A percentile compares a stretch with the other conserved stretches of the same genome.
These are phyloP conservation scores for Paracoccidioides brasiliensis DNA, from an alignment of 2,329 filamentous ascomycete genomes.

Conservation along the genomic window DNA sequence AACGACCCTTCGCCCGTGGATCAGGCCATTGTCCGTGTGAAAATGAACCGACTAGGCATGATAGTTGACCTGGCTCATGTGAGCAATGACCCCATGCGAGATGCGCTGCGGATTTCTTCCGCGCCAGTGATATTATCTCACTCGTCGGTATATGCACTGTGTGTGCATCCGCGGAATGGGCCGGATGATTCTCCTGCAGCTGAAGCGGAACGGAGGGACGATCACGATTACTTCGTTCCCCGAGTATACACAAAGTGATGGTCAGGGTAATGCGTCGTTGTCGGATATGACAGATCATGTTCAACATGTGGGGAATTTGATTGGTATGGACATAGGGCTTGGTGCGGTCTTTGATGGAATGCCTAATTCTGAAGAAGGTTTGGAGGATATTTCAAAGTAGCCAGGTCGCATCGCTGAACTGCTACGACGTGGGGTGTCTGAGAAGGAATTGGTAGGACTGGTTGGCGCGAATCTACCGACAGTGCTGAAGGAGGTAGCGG, in stretches of 20 bases:
- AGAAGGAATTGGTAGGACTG: conserved; percentile 59
- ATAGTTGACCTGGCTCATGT: conserved; percentile 82
- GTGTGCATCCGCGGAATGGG: conserved; percentile 82
- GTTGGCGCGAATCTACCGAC: conserved; percentile 69
- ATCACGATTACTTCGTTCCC: conserved; percentile 89
- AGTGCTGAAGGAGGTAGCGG: conserved; percentile 71
- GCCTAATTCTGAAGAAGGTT: conserved; percentile 47
- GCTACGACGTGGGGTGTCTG: conserved; percentile 58
- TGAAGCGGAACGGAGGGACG: conserved; percentile 58
- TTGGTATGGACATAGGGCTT: conserved; percentile 73
- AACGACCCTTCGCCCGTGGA: conserved; percentile 61
- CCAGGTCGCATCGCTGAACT: conserved; percentile 66
- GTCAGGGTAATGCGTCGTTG: conserved; percentile 55
- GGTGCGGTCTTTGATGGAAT: conserved; percentile 80
- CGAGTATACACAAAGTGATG: conserved; percentile 65
- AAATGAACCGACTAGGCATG: conserved; percentile 94
- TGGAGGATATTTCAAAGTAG: conserved; percentile 78
- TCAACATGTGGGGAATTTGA: conserved; percentile 63
- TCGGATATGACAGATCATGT: conserved; percentile 70
- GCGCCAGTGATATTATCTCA: conserved; percentile 86
- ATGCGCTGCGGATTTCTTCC: conserved; percentile 63
- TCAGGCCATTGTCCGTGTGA: conserved; percentile 49
- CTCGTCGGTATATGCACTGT: conserved; percentile 66
- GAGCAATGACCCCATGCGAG: conserved; percentile 67
- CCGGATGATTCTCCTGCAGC: conserved; percentile 64